A percentile compares a stretch with the other conserved stretches of the same genome.
Conservation (phyloP, 2,329 filamentous ascomycete species). For the Cladophialophora carrionii region DNA sequence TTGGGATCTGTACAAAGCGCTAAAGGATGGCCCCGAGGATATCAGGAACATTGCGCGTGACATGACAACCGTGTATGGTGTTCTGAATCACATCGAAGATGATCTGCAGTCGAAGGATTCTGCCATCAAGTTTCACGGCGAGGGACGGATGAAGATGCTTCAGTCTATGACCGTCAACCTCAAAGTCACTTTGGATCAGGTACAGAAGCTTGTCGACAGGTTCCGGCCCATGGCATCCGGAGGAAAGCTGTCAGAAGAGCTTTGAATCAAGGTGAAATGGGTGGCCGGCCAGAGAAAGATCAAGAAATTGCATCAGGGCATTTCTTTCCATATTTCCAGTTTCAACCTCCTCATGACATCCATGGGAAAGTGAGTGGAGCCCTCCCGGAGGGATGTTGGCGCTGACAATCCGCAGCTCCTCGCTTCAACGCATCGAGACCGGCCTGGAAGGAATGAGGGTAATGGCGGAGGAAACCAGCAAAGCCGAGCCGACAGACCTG, state of each 20-base stretch:
- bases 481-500: not conserved
- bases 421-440: not conserved
- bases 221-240: conserved; percentile 6
- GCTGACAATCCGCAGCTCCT: not conserved
- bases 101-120: conserved; percentile 5
- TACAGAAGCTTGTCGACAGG: conserved; percentile 15
- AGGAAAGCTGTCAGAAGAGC: not conserved
- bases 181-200: conserved; percentile 9
- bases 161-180: conserved; percentile 15
- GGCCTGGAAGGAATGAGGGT: not conserved
- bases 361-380: conserved; percentile 10
- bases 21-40: conserved; percentile 15
- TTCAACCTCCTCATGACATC: conserved; percentile 17
- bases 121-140: conserved; percentile 10
- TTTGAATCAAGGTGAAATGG: conserved; percentile 5
- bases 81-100: conserved; percentile 14
- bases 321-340: conserved; percentile 4
- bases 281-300: not conserved
- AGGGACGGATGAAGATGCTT: conserved; percentile 10
- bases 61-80: conserved; percentile 2
- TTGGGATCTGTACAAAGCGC: conserved; percentile 5
- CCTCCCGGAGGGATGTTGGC: not conserved
- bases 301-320: conserved; percentile 14
- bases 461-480: not conserved
- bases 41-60: conserved; percentile 13